Percentiles rank a stretch among this genome's conserved stretches.
These are phyloP conservation scores for Asterochloris erici DNA, from an alignment of 139 green algal genomes.

Conservation along the genomic window DNA sequence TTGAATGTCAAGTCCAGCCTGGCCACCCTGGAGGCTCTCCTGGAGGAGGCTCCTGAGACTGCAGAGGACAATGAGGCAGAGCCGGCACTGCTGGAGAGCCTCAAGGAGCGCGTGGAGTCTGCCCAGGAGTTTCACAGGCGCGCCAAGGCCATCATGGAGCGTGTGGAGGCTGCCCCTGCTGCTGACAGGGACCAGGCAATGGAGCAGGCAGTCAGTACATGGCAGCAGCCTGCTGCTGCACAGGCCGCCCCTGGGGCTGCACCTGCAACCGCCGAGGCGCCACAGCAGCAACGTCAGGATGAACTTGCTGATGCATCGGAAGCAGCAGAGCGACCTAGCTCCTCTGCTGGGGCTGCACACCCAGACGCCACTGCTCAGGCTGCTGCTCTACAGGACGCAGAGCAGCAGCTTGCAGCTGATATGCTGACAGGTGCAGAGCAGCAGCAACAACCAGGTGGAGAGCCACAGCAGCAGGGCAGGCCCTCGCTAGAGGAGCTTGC, in stretches of 20 bases:
- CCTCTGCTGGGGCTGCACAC: slow-evolving; percentile 1
- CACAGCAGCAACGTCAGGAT: not conserved
- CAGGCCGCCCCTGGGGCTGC: not conserved
- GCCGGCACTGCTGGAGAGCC: not conserved
- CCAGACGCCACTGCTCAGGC: not conserved
- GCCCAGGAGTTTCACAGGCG: slow-evolving; percentile 27
- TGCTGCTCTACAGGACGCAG: not conserved
- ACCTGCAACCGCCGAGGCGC: slow-evolving; percentile 21
- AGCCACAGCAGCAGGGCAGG: not conserved
- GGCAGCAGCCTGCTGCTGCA: not conserved
- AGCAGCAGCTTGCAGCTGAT: not conserved
- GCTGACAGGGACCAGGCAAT: not conserved
- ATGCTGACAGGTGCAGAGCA: not conserved
- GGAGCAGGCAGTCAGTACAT: not conserved
- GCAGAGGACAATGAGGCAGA: too few relatives aligned
- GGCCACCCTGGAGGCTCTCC: too few relatives aligned
- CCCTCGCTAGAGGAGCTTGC: slow-evolving; percentile 14
- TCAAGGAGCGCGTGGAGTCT: slow-evolving; percentile 1
- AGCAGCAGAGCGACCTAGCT: not conserved
- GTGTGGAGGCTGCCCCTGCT: not conserved
- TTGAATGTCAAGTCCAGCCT: too few relatives aligned
- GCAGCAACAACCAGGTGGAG: too few relatives aligned
- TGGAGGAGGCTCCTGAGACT: too few relatives aligned
- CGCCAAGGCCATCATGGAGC: slow-evolving; percentile 25
- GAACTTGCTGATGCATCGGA: not conserved